These are phyloP conservation scores for Thermomucor indicae-seudaticae DNA, from an alignment of 371 early-diverging fungal species.

Conservation along the genomic window DNA sequence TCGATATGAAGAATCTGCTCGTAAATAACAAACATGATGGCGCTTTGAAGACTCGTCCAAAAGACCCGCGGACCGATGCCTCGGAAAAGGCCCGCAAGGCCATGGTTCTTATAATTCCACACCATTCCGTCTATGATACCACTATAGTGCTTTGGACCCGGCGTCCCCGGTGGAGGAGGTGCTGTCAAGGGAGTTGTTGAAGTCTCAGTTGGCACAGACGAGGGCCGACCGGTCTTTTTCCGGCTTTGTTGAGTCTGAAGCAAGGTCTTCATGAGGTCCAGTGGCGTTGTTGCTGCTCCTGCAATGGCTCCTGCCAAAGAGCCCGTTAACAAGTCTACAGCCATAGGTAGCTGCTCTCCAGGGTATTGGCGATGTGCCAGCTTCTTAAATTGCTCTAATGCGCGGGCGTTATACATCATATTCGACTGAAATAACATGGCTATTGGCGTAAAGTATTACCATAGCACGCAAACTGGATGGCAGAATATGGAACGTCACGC, in stretches of 20 bases:
- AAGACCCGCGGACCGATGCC: constrained; percentile 65
- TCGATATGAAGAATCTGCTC: constrained; percentile 57
- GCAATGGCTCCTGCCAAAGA: constrained; percentile 67
- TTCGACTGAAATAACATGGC: too few relatives aligned
- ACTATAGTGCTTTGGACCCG: constrained; percentile 50
- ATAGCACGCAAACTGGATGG: constrained; percentile 70
- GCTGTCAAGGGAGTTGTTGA: constrained; percentile 4
- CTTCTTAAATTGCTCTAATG: constrained; percentile 50
- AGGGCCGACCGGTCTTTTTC: constrained; percentile 20
- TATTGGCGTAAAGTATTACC: constrained; percentile 27
- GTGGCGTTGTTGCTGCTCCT: constrained; percentile 65
- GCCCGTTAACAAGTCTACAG: constrained; percentile 54
- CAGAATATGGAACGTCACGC: constrained; percentile 72
- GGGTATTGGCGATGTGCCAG: constrained; percentile 27
- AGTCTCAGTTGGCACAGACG: constrained; percentile 10
- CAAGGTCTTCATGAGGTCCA: constrained; percentile 68
- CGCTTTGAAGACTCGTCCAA: constrained; percentile 66
- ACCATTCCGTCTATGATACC: constrained; percentile 63
- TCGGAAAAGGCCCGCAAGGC: constrained; percentile 58
- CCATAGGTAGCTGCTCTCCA: constrained; percentile 40
- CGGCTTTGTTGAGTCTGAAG: constrained; percentile 59
- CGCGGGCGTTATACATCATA: not conserved
- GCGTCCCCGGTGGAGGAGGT: constrained; percentile 1
- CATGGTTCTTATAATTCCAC: constrained; percentile 61
- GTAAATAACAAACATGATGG: constrained; percentile 68